phyloP scores from a whole-genome alignment of 2,329 filamentous ascomycete genomes.

The Lachnellula cervina region DNA sequence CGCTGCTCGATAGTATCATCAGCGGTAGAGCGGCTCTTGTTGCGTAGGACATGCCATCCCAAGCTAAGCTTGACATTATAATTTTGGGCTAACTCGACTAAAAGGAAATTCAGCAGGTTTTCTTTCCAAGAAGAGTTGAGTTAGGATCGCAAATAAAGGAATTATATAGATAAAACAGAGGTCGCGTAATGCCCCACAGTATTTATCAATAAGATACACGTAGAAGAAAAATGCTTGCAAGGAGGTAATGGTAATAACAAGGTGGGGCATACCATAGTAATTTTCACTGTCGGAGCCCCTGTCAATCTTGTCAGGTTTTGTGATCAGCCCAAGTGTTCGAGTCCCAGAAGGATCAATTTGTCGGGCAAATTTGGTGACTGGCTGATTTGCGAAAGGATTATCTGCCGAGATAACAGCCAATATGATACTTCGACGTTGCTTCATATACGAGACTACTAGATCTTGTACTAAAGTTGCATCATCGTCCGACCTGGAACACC shows the following conservation, averaged over 20 bases:
- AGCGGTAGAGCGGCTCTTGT: slow-evolving; percentile 39
- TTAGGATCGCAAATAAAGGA: background rate
- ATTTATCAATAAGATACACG: no score
- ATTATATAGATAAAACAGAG: background rate
- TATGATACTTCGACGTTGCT: slow-evolving; percentile 50
- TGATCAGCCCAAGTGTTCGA: slow-evolving; percentile 45
- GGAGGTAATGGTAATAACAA: background rate
- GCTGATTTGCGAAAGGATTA: slow-evolving; percentile 57
- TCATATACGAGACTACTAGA: slow-evolving; percentile 50
- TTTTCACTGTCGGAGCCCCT: slow-evolving; percentile 37
- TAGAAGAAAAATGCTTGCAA: background rate
- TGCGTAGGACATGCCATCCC: slow-evolving; percentile 44
- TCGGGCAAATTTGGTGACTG: slow-evolving; percentile 47
- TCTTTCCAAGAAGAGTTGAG: background rate
- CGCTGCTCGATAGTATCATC: slow-evolving; percentile 35
- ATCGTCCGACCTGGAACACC: slow-evolving; percentile 12
- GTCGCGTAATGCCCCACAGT: no score
- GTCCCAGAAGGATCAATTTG: slow-evolving; percentile 32
- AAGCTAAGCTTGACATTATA: slow-evolving; percentile 36
- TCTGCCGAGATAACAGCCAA: slow-evolving; percentile 52
- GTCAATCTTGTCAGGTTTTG: slow-evolving; percentile 52
- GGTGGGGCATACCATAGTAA: background rate
- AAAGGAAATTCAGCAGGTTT: background rate
- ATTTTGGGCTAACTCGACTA: slow-evolving; percentile 34
- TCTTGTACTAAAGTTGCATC: slow-evolving; percentile 39